Conservation (phyloP, 805 yeast genomes). For the Candida orba region DNA sequence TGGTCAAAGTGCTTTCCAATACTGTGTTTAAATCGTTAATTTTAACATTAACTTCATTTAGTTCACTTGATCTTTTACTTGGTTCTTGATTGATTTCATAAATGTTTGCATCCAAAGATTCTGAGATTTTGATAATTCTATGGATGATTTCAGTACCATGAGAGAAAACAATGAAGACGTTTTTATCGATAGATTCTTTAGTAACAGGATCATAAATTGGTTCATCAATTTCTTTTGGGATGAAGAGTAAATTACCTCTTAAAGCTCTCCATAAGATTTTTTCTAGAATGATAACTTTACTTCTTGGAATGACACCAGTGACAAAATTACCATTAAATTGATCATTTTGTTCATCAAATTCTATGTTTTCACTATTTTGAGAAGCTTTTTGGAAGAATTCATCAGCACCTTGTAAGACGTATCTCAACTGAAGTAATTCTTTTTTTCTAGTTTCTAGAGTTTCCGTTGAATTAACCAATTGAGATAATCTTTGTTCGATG, state of each 20-base stretch:
- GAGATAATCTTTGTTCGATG: conserved; percentile 69
- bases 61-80: conserved; percentile 60
- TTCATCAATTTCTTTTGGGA: conserved; percentile 64
- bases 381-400: conserved; percentile 31
- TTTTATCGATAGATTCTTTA: conserved; percentile 55
- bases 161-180: conserved; percentile 81
- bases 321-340: conserved; percentile 37
- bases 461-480: conserved; percentile 64
- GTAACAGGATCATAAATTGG: conserved; percentile 61
- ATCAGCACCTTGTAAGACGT: conserved; percentile 43
- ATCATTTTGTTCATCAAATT: neutral
- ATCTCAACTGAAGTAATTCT: conserved; percentile 57
- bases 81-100: conserved; percentile 44
- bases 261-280: conserved; percentile 88
- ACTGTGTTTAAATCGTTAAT: conserved; percentile 58
- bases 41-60: conserved; percentile 50
- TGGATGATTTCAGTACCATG: conserved; percentile 75
- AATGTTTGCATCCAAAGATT: conserved; percentile 82
- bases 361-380: conserved; percentile 5
- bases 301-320: conserved; percentile 78
- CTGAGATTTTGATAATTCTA: conserved; percentile 78
- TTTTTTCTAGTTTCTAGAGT: conserved; percentile 52
- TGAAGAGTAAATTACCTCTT: conserved; percentile 84
- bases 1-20: conserved; percentile 53
- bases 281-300: conserved; percentile 62